Evolutionary conservation across 768 basidiomycete genomes (phyloP).

Genomic region (Tylopilus cervinicoccineus): DNA sequence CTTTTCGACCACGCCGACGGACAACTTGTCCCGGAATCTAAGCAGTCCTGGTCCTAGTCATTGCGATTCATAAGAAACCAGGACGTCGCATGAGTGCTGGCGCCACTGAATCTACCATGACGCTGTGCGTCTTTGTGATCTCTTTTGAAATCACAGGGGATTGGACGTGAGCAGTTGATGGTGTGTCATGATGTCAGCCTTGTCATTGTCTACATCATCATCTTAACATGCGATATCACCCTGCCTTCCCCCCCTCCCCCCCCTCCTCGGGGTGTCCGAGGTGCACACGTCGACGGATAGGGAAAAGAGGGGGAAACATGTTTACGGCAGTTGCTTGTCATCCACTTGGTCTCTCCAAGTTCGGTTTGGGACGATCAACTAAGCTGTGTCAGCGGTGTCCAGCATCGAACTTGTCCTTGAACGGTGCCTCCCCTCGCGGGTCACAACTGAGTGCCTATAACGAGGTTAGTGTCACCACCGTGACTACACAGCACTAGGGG

Average conservation of each 20-base stretch:
- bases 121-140: background rate
- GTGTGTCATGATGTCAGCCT: background rate
- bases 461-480: background rate
- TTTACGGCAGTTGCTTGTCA: constrained; percentile 1
- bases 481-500: background rate
- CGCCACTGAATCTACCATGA: constrained; percentile 1
- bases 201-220: background rate
- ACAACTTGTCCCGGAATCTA: too few species aligned
- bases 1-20: background rate
- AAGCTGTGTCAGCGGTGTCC: background rate
- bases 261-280: constrained; percentile 5
- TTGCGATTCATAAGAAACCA: background rate
- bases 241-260: background rate
- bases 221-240: background rate
- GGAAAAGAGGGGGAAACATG: background rate
- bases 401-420: background rate
- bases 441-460: background rate
- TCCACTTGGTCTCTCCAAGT: background rate
- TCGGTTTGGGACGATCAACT: background rate
- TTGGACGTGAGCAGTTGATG: too few species aligned
- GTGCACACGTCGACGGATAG: background rate
- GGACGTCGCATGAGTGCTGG: background rate
- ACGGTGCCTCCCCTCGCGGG: background rate
- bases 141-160: background rate
- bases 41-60: background rate